Evolutionary conservation across 2,329 filamentous ascomycete species (phyloP).

Genomic region (Penicillium sp.): DNA sequence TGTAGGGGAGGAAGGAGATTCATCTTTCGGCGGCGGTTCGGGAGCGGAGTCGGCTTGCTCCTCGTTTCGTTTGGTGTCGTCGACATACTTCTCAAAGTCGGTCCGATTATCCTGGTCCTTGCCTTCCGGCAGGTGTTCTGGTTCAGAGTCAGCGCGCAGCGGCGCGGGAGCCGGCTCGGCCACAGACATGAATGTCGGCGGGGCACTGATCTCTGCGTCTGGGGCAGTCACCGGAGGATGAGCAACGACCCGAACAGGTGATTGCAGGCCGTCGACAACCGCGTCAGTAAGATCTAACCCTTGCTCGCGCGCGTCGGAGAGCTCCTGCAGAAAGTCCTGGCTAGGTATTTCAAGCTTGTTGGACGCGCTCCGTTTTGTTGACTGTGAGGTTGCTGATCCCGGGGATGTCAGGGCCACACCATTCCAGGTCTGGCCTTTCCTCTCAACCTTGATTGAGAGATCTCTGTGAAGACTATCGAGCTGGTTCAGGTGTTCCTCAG

Average conservation of each 20-base stretch:
- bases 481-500: constrained; percentile 42
- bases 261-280: constrained; percentile 15
- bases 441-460: constrained; percentile 40
- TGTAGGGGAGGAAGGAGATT: constrained; percentile 22
- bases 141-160: constrained; percentile 17
- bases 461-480: constrained; percentile 41
- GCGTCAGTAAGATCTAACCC: constrained; percentile 16
- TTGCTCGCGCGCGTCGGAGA: constrained; percentile 11
- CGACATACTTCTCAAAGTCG: constrained; percentile 45
- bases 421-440: constrained; percentile 40
- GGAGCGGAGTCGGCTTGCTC: constrained; percentile 31
- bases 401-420: constrained; percentile 17
- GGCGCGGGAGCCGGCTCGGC: constrained; percentile 27
- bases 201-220: constrained; percentile 6
- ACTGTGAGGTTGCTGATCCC: constrained; percentile 9
- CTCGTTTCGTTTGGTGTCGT: constrained; percentile 36
- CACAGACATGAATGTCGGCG: constrained; percentile 30
- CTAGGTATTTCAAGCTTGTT: constrained; percentile 22
- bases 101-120: constrained; percentile 29
- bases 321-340: constrained; percentile 15
- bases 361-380: constrained; percentile 19
- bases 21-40: constrained; percentile 36
- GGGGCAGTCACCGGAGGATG: constrained; percentile 9
- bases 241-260: constrained; percentile 7
- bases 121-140: constrained; percentile 8